These are phyloP conservation scores for Kodamaea derodonti DNA, from an alignment of 1,139 yeast species.

Conservation along the genomic window DNA sequence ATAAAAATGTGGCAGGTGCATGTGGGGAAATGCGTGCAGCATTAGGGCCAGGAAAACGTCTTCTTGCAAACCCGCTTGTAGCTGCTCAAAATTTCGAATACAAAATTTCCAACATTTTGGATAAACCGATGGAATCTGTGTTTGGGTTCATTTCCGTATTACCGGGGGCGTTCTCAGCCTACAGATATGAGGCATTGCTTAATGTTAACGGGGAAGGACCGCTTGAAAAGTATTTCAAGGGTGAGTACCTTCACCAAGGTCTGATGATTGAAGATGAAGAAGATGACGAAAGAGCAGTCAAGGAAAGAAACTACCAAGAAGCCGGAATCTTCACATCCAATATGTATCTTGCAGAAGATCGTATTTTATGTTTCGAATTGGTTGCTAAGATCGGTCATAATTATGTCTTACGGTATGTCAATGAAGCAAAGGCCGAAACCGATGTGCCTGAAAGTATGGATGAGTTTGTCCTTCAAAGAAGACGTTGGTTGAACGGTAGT, in stretches of 20 bases:
- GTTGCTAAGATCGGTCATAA: conserved; percentile 63
- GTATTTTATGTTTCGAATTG: conserved; percentile 77
- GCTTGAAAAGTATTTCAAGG: conserved; percentile 72
- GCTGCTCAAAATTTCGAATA: conserved; percentile 86
- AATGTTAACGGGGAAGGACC: conserved; percentile 70
- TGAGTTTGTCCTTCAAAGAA: conserved; percentile 71
- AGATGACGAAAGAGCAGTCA: conserved; percentile 42
- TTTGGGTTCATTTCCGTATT: conserved; percentile 80
- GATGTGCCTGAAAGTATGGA: conserved; percentile 76
- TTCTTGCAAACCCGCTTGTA: conserved; percentile 67
- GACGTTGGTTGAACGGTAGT: conserved; percentile 85
- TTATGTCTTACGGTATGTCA: conserved; percentile 70
- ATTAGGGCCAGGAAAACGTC: conserved; percentile 52
- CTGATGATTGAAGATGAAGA: conserved; percentile 32
- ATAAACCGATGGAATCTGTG: conserved; percentile 79
- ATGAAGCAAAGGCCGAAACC: conserved; percentile 74
- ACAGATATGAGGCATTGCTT: conserved; percentile 65
- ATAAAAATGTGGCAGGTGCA: conserved; percentile 79
- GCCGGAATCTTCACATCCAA: conserved; percentile 74
- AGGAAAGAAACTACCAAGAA: conserved; percentile 41
- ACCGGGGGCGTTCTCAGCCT: conserved; percentile 88
- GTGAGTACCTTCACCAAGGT: conserved; percentile 62
- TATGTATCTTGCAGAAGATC: conserved; percentile 84
- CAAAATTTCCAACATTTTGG: conserved; percentile 76
- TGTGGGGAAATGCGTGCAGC: conserved; percentile 81